Base-by-base conservation (phyloP, 2,329 filamentous ascomycete species). In the Rasamsonia emersonii region DNA sequence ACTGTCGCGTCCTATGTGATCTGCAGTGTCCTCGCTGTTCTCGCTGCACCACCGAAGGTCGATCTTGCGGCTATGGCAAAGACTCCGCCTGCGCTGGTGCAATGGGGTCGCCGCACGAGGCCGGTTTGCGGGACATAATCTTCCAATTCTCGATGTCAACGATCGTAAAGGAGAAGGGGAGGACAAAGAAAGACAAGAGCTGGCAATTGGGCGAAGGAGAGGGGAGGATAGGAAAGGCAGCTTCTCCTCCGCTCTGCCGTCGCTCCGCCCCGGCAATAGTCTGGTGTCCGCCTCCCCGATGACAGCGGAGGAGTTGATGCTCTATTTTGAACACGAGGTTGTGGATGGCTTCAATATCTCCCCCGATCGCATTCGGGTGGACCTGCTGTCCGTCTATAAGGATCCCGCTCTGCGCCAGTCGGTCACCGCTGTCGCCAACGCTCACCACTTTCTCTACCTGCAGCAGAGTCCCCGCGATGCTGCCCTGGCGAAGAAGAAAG, bases 1-100 rank as follows among this genome's bases (percentile, higher is more conserved):
- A 65, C 28, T 54, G 62, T 8, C 50, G 62, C 15, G 59, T 64
- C 25, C 64, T 64, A 38, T 65, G 62, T 39, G 61, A 64, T 36
- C 51, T 65, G 6, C 45, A 48, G 16, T 49, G 51, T 15, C 58
- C 61, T 2, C 43, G 47, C 3, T 65, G 62, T 38, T 51, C 50
- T 3, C 59, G 60, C 32, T 65, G 62, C 35, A 32, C 39, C 11
- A 19, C 37, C 9, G 38, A 41, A 18, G 34, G 41, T 5, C 38
- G 38, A 23, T 18, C 28, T 4, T 59, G 58, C 41, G 54, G 54
- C 37, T 62, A 59, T 39, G 62, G 58, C 39, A 50, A 58, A 15
- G n/a, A n/a, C 50, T 61, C 1, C 45, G 61, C 6, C 50, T 67
- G 23, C 52, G 58, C 36, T 67, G 63, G 63, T 64, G 58, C 30